Evolutionary conservation across 345 rosid genomes (phyloP).

Genomic region (Lagerstroemia speciosa): DNA sequence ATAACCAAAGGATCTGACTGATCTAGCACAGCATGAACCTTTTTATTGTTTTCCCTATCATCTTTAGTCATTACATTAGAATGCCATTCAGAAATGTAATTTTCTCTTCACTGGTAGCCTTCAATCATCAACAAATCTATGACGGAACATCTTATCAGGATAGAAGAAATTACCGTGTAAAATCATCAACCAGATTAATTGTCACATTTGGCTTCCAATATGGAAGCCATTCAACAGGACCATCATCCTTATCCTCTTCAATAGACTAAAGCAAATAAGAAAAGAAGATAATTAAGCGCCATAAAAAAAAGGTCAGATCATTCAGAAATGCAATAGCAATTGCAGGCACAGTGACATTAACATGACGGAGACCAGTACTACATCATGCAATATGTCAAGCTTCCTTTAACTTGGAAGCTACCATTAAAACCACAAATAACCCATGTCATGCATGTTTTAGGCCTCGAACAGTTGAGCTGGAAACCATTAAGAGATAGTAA

Average conservation of each 20-base stretch:
- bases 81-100: not conserved
- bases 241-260: slow-evolving; percentile 53
- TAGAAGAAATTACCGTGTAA: slow-evolving; percentile 49
- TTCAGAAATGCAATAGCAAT: not conserved
- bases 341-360: not conserved
- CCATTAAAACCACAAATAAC: not conserved
- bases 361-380: not conserved
- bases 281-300: not conserved
- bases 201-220: slow-evolving; percentile 96
- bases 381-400: not conserved
- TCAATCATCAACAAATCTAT: not conserved
- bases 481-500: not conserved
- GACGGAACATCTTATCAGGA: not conserved
- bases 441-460: not conserved
- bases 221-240: slow-evolving; percentile 74
- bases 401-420: not conserved
- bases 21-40: not conserved
- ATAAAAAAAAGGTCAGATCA: not conserved
- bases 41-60: not conserved
- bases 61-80: not conserved
- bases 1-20: not conserved
- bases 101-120: not conserved
- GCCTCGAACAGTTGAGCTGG: not conserved
- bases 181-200: slow-evolving; percentile 85
- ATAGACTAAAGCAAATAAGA: not conserved